Base-by-base conservation (phyloP, 208 protist species). In the Trypanosoma avium region DNA sequence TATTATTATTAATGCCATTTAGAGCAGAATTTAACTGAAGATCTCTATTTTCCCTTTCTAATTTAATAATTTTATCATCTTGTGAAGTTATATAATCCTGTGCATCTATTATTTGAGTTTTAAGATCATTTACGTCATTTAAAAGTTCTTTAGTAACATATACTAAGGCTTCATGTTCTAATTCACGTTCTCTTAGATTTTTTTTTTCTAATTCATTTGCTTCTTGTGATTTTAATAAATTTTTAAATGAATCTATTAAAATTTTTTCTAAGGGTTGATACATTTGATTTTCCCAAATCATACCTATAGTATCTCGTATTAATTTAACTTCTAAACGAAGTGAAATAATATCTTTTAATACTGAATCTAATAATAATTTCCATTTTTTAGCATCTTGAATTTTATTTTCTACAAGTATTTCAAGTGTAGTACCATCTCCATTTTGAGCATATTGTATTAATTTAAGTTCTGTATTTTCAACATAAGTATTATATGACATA, bases 261-360 rank as follows among this genome's bases (percentile, higher is more conserved):
- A n/a, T n/a, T n/a, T n/a, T n/a, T n/a, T n/a, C n/a, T n/a, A n/a
- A n/a, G n/a, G n/a, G n/a, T n/a, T n/a, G n/a, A n/a, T n/a, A 75
- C n/a, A 81, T 73, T 48, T 92, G 86, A 55, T 92, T 82, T 24
- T 86, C 53, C 56, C 92, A 92, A 64, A 84, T 73, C 35, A 82
- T 42, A 53, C 78, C 70, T 19, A 96, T 63, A 52, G 88, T 78
- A 19, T 83, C 50, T 0, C 84, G 90, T 19, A 98, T 66, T 0
- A 49, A 73, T 19, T 75, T 49, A 17, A 84, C 58, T n/a, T 61
- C 68, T 1, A 68, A 50, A 3, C 94, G 76, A 8, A 93, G 61
- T 27, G 84, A 65, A 21, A 40, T 35, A 22, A 97, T 61, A 53
- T 77, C 76, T 86, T 81, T 38, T 84, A 75, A 36, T 47, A 55